Percentiles rank a stretch among this genome's conserved stretches.
Conservation (phyloP, 805 yeast species). For the Cyberlindnera misumaiensis region DNA sequence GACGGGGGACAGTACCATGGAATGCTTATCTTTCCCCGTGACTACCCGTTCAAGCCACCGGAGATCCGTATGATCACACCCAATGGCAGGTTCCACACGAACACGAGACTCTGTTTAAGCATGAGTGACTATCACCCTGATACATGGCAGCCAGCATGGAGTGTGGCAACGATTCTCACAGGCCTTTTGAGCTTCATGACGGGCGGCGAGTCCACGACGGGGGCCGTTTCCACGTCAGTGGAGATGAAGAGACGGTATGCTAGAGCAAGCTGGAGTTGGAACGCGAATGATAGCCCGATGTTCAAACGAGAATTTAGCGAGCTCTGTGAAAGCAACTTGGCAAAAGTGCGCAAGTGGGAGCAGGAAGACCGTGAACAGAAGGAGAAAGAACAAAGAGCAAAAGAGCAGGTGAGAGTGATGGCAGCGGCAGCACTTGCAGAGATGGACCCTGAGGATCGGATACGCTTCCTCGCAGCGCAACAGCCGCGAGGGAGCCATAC, state of each 20-base stretch:
- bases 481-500: conserved; percentile 1
- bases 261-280: conserved; percentile 51
- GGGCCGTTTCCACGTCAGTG: conserved; percentile 64
- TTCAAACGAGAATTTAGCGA: conserved; percentile 69
- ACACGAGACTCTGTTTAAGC: conserved; percentile 78
- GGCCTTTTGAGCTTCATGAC: conserved; percentile 93
- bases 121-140: conserved; percentile 95
- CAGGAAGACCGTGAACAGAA: conserved; percentile 15
- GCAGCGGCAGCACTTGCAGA: conserved; percentile 6
- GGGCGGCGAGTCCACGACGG: conserved; percentile 77
- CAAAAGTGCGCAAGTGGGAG: conserved; percentile 11
- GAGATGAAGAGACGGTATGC: conserved; percentile 53
- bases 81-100: conserved; percentile 77
- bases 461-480: conserved; percentile 32
- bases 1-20: conserved; percentile 88
- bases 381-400: conserved; percentile 5
- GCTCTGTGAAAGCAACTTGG: conserved; percentile 32
- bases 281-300: conserved; percentile 44
- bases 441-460: conserved; percentile 57
- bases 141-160: conserved; percentile 96
- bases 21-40: conserved; percentile 70
- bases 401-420: conserved; percentile 6
- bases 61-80: conserved; percentile 87
- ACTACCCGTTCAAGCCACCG: conserved; percentile 90
- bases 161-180: conserved; percentile 79